Evolutionary conservation across 441 rosid species (phyloP).

Genomic region (Brassica hybrid): DNA sequence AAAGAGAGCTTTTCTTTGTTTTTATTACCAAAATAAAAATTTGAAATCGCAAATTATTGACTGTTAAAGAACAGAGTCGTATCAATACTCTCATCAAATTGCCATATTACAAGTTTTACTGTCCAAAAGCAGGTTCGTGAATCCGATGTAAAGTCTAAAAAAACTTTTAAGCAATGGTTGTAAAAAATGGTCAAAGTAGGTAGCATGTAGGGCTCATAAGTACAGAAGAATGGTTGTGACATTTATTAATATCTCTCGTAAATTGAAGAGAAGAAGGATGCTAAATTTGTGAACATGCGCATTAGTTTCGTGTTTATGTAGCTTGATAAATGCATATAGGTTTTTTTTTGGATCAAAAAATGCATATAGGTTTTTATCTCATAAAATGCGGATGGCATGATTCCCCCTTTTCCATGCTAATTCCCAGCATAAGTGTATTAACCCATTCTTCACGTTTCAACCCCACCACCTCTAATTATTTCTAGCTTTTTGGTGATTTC

Average conservation of each 20-base stretch:
- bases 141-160: neutral
- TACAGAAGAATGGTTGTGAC: constrained; percentile 2
- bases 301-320: neutral
- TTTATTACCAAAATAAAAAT: too few species aligned
- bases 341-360: too few species aligned
- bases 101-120: neutral
- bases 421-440: neutral
- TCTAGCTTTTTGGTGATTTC: constrained; percentile 5
- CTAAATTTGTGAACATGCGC: constrained; percentile 3
- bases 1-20: neutral
- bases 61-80: neutral
- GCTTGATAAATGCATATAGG: neutral
- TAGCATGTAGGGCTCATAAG: constrained; percentile 19
- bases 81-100: neutral
- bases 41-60: neutral
- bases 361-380: neutral
- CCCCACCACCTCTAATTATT: constrained; percentile 24
- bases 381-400: neutral
- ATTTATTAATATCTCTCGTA: constrained; percentile 9
- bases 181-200: constrained; percentile 9
- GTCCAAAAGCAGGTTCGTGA: neutral
- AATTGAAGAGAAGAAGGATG: neutral
- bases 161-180: neutral
- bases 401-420: constrained; percentile 24
- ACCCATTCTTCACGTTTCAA: constrained; percentile 21